Conservation (phyloP, 2,329 filamentous ascomycete genomes). For the Botrytis aclada region DNA sequence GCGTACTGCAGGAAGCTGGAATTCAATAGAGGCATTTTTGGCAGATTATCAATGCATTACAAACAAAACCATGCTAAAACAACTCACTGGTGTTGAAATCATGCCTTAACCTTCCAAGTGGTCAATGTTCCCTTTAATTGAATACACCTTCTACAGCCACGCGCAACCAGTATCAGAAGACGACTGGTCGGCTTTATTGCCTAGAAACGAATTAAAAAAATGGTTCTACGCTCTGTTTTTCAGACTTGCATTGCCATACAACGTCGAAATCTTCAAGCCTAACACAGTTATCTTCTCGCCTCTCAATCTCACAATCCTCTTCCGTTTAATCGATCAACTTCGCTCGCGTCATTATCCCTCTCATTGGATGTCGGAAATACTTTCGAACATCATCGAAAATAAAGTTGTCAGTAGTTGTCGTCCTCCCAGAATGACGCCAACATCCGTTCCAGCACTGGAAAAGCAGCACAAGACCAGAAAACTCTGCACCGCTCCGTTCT, state of each 20-base stretch:
- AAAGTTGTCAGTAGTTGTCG: slow-evolving; percentile 21
- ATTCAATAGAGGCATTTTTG: slow-evolving; percentile 8
- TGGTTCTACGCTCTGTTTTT: slow-evolving; percentile 26
- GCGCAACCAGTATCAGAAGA: not conserved
- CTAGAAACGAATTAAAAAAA: slow-evolving; percentile 15
- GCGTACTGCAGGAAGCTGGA: slow-evolving; percentile 20
- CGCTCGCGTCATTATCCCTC: slow-evolving; percentile 22
- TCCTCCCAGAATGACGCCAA: slow-evolving; percentile 17
- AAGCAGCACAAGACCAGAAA: slow-evolving; percentile 6
- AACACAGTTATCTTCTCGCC: slow-evolving; percentile 15
- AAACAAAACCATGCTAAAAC: slow-evolving; percentile 14
- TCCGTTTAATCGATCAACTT: slow-evolving; percentile 22
- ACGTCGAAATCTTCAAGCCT: not conserved
- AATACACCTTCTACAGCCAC: not conserved
- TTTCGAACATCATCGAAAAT: slow-evolving; percentile 23
- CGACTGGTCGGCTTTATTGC: not conserved
- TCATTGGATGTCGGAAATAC: slow-evolving; percentile 25
- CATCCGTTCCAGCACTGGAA: not conserved
- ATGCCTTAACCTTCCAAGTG: not conserved
- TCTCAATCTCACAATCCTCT: slow-evolving; percentile 20
- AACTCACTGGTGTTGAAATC: slow-evolving; percentile 12
- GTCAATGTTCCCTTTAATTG: not conserved
- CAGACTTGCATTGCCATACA: slow-evolving; percentile 20
- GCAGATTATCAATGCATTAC: slow-evolving; percentile 24
- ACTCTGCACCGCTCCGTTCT: slow-evolving; percentile 23